phyloP scores from a whole-genome alignment of 2,329 filamentous ascomycete species.

The Nannizzia gypsea region DNA sequence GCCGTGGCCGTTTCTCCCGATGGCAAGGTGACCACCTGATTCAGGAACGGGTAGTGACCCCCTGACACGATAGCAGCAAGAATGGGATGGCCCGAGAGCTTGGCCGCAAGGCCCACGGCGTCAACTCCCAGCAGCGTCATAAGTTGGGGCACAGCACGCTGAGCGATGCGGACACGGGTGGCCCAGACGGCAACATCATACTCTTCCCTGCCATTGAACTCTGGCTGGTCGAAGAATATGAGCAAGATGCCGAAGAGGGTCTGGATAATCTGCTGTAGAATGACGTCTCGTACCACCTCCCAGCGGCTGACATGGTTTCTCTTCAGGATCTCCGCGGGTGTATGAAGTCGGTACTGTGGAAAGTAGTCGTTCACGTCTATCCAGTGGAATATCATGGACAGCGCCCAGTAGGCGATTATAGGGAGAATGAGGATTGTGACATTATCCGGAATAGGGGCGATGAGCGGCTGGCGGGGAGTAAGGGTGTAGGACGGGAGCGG shows the following conservation, averaged over 20 bases:
- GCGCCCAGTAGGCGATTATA: conserved; percentile 73
- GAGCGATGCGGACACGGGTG: conserved; percentile 63
- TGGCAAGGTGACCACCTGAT: conserved; percentile 44
- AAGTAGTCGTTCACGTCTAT: conserved; percentile 79
- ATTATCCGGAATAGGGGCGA: conserved; percentile 71
- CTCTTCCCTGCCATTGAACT: conserved; percentile 64
- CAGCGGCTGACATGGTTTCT: conserved; percentile 76
- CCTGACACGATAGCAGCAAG: conserved; percentile 66
- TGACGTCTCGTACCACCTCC: conserved; percentile 80
- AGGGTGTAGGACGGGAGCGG: conserved; percentile 75
- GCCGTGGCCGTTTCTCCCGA: conserved; percentile 41
- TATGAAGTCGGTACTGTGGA: conserved; percentile 85
- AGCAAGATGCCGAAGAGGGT: conserved; percentile 57
- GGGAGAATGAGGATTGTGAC: conserved; percentile 65
- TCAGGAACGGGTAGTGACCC: conserved; percentile 65
- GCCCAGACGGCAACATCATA: conserved; percentile 89
- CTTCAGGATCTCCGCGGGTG: conserved; percentile 77
- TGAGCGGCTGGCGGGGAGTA: conserved; percentile 55
- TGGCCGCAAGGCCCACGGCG: conserved; percentile 61
- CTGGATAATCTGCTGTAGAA: conserved; percentile 86
- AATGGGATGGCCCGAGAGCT: conserved; percentile 58
- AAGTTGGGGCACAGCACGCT: conserved; percentile 62
- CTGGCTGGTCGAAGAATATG: conserved; percentile 58
- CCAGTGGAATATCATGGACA: conserved; percentile 76
- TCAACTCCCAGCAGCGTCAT: conserved; percentile 66